Evolutionary conservation across 2,329 filamentous ascomycete species (phyloP).

Genomic region (Cordyceps fumosorosea): DNA sequence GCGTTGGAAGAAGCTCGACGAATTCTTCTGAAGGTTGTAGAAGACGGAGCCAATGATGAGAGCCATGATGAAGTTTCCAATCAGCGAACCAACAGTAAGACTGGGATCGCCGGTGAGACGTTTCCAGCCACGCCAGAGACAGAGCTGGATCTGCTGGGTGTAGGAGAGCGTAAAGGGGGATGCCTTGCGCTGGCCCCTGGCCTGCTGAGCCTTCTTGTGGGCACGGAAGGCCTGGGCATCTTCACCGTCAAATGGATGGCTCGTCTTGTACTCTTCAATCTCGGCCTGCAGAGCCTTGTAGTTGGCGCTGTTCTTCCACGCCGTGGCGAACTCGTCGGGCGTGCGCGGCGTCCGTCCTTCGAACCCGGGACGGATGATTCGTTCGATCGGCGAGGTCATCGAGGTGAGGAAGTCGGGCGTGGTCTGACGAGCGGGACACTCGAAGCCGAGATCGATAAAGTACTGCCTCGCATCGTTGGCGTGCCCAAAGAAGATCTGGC

Average conservation of each 20-base stretch:
- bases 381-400: constrained; percentile 55
- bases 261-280: constrained; percentile 48
- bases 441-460: constrained; percentile 61
- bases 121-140: constrained; percentile 72
- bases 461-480: constrained; percentile 55
- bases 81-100: constrained; percentile 59
- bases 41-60: constrained; percentile 77
- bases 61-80: constrained; percentile 59
- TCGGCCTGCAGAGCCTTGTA: constrained; percentile 45
- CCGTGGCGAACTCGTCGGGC: constrained; percentile 53
- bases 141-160: constrained; percentile 67
- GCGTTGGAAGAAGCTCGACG: constrained; percentile 71
- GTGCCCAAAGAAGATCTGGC: constrained; percentile 58
- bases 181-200: constrained; percentile 52
- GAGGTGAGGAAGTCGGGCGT: constrained; percentile 68
- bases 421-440: constrained; percentile 59
- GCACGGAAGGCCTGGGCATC: constrained; percentile 51
- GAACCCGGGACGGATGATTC: constrained; percentile 48
- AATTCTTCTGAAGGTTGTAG: constrained; percentile 61
- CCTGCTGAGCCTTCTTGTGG: constrained; percentile 48
- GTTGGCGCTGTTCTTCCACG: constrained; percentile 50
- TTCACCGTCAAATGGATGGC: constrained; percentile 48
- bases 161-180: constrained; percentile 83
- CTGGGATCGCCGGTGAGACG: constrained; percentile 71
- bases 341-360: constrained; percentile 51